Percentiles rank a stretch among this genome's conserved stretches.
phyloP scores from a whole-genome alignment of 176 grass and related monocot species.

The Bromus sterilis region DNA sequence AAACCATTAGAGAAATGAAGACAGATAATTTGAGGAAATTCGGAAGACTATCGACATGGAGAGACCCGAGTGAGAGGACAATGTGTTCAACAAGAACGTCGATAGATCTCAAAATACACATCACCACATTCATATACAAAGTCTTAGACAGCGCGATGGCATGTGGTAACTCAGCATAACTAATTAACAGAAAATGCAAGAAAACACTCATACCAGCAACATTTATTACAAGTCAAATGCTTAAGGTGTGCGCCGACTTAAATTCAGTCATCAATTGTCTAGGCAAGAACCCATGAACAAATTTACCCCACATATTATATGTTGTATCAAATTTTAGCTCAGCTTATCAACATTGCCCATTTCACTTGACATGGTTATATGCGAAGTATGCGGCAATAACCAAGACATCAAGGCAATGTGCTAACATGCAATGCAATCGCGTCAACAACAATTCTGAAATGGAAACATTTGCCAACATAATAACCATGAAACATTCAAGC shows the following conservation, averaged over 20 bases:
- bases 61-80: neutral
- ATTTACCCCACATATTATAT: neutral
- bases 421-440: neutral
- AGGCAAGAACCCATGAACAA: neutral
- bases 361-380: constrained; percentile 2
- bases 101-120: neutral
- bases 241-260: neutral
- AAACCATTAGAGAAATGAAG: neutral
- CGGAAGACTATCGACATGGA: neutral
- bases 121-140: neutral
- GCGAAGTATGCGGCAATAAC: neutral
- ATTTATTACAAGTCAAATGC: neutral
- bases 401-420: neutral
- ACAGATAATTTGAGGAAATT: neutral
- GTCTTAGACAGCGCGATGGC: neutral
- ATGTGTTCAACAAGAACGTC: neutral
- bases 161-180: neutral
- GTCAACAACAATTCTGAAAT: neutral
- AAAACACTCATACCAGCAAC: neutral
- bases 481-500: neutral
- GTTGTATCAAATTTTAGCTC: neutral
- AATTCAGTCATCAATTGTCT: neutral
- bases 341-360: neutral
- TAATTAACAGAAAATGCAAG: too few relatives aligned
- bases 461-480: neutral